Percentiles rank a stretch among this genome's conserved stretches.
phyloP scores from a whole-genome alignment of 441 rosid species.

The Croton setiger region DNA sequence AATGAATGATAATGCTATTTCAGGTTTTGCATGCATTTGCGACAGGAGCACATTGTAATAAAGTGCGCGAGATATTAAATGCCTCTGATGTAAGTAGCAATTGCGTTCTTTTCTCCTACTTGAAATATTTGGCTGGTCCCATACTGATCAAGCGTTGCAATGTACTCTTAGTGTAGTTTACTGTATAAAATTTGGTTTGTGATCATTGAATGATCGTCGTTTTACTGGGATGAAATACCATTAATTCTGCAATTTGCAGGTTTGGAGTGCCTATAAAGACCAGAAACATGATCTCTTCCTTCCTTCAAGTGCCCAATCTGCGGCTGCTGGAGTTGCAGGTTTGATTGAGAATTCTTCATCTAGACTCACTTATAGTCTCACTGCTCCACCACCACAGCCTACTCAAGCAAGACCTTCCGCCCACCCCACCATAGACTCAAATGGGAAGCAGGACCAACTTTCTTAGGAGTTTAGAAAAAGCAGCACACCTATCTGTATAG shows the following conservation, averaged over 20 bases:
- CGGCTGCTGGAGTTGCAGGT: conserved; percentile 97
- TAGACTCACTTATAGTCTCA: conserved; percentile 71
- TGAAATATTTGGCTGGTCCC: background rate
- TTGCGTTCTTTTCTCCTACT: background rate
- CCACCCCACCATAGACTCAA: conserved; percentile 27
- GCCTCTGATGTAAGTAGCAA: conserved; percentile 77
- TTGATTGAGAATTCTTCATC: conserved; percentile 83
- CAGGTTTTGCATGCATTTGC: conserved; percentile 98
- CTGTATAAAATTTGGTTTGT: background rate
- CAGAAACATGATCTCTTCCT: conserved; percentile 98
- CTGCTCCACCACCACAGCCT: conserved; percentile 67
- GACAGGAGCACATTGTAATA: conserved; percentile 89
- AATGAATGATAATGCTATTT: conserved; percentile 11
- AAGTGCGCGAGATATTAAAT: conserved; percentile 81
- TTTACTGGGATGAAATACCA: background rate
- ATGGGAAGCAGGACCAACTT: conserved; percentile 32
- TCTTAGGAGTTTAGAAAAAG: conserved; percentile 21
- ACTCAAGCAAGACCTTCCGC: conserved; percentile 36
- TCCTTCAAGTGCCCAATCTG: conserved; percentile 92
- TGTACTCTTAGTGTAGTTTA: background rate
- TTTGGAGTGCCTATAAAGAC: conserved; percentile 95
- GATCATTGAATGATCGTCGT: background rate
- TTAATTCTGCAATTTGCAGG: conserved; percentile 38
- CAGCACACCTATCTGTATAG: conserved; percentile 27
- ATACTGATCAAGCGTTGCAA: background rate